Percentiles rank a stretch among this genome's conserved stretches.
These are phyloP conservation scores for Coemansia sp. DNA, from an alignment of 192 early-diverging fungal genomes.

Conservation along the genomic window DNA sequence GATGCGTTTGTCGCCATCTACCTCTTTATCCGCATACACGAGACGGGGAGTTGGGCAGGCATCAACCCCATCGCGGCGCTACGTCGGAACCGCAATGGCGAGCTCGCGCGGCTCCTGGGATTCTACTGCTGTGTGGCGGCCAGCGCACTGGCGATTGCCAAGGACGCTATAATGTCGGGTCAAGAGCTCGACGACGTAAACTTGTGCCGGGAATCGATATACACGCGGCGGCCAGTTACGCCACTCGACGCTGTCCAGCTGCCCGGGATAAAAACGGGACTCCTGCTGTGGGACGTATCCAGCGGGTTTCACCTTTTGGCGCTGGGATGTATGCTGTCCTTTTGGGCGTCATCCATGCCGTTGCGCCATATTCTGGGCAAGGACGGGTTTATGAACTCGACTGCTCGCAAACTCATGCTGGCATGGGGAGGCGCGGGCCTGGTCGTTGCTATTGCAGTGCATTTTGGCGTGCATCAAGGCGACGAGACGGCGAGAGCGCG, in stretches of 20 bases:
- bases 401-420: conserved; percentile 17
- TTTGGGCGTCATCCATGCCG: conserved; percentile 26
- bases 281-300: conserved; percentile 47
- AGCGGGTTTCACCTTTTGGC: conserved; percentile 33
- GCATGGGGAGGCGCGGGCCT: conserved; percentile 21
- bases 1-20: conserved; percentile 45
- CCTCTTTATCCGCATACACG: conserved; percentile 33
- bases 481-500: conserved; percentile 31
- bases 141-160: conserved; percentile 31
- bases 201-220: conserved; percentile 39
- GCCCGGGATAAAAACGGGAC: conserved; percentile 25
- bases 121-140: conserved; percentile 40
- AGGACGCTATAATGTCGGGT: conserved; percentile 48
- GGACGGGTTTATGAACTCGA: conserved; percentile 16
- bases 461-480: conserved; percentile 27
- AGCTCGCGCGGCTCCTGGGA: conserved; percentile 20
- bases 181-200: conserved; percentile 49
- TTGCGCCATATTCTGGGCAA: conserved; percentile 31
- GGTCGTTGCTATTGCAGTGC: conserved; percentile 16
- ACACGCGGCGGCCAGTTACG: conserved; percentile 20
- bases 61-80: conserved; percentile 34
- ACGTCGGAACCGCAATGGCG: conserved; percentile 31
- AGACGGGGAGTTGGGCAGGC: conserved; percentile 33
- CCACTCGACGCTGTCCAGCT: conserved; percentile 37
- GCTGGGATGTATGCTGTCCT: conserved; percentile 31